A percentile compares a stretch with the other conserved stretches of the same genome.
Evolutionary conservation across 257 asterid genomes (phyloP).

Genomic region (Nicotiana noctiflora): DNA sequence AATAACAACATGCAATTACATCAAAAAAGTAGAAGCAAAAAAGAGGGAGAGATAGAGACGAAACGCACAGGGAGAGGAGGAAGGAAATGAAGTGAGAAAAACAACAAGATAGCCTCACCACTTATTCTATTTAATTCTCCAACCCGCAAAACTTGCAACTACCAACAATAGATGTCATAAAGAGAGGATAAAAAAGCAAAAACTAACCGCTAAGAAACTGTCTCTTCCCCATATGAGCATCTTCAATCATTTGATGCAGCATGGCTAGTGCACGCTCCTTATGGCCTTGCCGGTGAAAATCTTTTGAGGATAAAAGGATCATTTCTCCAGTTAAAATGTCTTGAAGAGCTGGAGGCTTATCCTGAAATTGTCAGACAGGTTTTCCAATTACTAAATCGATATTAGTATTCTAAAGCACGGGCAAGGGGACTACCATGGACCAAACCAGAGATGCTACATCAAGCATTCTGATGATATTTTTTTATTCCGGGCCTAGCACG

Average conservation of each 20-base stretch:
- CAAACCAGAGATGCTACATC: too few relatives aligned
- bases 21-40: neutral
- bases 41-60: slow-evolving; percentile 1
- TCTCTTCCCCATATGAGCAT: slow-evolving; percentile 94
- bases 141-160: neutral
- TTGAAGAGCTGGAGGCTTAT: slow-evolving; percentile 72
- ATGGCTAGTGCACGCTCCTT: slow-evolving; percentile 91
- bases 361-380: slow-evolving; percentile 44
- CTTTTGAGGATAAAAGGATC: slow-evolving; percentile 50
- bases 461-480: too few relatives aligned
- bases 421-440: too few relatives aligned
- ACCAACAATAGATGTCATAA: neutral
- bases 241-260: slow-evolving; percentile 99
- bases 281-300: slow-evolving; percentile 69
- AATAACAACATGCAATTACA: neutral
- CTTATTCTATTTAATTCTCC: neutral
- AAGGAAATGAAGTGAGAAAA: slow-evolving; percentile 2
- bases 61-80: neutral
- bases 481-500: too few relatives aligned
- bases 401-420: too few relatives aligned
- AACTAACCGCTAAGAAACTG: slow-evolving; percentile 89
- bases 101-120: slow-evolving; percentile 1
- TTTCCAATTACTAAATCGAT: slow-evolving; percentile 9
- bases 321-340: slow-evolving; percentile 75
- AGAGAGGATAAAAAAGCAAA: neutral